Percentiles rank a stretch among this genome's conserved stretches.
Evolutionary conservation across 2,329 filamentous ascomycete genomes (phyloP).

Genomic region (Fusarium sp.): DNA sequence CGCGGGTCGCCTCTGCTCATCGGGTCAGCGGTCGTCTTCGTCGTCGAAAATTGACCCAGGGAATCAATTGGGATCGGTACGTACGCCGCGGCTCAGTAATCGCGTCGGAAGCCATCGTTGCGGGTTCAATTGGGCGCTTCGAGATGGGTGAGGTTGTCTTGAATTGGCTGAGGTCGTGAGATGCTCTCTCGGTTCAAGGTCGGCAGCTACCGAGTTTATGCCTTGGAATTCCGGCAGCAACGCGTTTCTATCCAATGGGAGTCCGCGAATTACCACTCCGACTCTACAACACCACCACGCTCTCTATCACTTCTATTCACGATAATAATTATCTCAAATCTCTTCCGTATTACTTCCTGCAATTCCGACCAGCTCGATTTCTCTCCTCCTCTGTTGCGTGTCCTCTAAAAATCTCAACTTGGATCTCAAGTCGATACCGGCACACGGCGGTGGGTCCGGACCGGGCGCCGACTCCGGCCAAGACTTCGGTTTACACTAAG

Average conservation of each 20-base stretch:
- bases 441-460: slow-evolving; percentile 25
- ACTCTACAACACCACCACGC: not conserved
- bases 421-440: slow-evolving; percentile 7
- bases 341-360: not conserved
- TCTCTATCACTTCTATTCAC: not conserved
- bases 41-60: slow-evolving; percentile 25
- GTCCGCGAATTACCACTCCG: slow-evolving; percentile 42
- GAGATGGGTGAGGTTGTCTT: slow-evolving; percentile 42
- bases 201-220: slow-evolving; percentile 39
- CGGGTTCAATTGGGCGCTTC: slow-evolving; percentile 51
- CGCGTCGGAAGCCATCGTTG: slow-evolving; percentile 53
- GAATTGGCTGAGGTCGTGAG: slow-evolving; percentile 43
- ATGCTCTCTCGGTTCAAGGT: slow-evolving; percentile 46
- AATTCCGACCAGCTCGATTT: rapidly evolving
- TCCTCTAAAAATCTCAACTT: slow-evolving; percentile 5
- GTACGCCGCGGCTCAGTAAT: slow-evolving; percentile 54
- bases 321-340: not conserved
- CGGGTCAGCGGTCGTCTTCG: slow-evolving; percentile 30
- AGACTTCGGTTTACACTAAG: slow-evolving; percentile 9
- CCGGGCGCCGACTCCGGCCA: slow-evolving; percentile 16
- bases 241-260: slow-evolving; percentile 33
- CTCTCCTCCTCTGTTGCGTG: not conserved
- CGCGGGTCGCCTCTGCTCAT: slow-evolving; percentile 77
- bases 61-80: slow-evolving; percentile 31
- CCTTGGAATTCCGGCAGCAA: slow-evolving; percentile 44